Conservation (phyloP, 2,329 filamentous ascomycete species). For the Aspergillus quadrilineatus region DNA sequence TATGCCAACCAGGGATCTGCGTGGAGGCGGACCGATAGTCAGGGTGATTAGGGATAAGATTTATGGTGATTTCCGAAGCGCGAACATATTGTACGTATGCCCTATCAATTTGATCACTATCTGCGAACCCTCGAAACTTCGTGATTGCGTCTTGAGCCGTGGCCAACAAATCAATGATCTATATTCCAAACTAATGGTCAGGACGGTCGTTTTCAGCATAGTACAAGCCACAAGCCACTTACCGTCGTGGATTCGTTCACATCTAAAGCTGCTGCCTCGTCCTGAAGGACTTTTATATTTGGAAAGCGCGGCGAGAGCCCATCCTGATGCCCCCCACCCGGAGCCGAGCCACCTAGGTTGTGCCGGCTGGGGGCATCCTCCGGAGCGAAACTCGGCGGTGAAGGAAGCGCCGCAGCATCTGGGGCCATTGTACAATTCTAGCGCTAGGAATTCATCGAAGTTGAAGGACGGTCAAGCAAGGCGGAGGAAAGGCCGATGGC, state of each 20-base stretch:
- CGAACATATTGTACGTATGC: constrained; percentile 83
- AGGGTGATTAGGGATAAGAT: constrained; percentile 72
- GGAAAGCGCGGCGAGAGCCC: constrained; percentile 33
- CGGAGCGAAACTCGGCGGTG: constrained; percentile 34
- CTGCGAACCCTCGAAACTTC: constrained; percentile 31
- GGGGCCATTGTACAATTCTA: constrained; percentile 36
- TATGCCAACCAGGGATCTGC: constrained; percentile 51
- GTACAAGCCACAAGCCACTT: constrained; percentile 13
- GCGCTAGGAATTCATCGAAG: constrained; percentile 16
- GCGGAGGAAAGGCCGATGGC: constrained; percentile 1
- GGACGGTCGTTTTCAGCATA: background rate
- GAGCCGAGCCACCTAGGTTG: constrained; percentile 31
- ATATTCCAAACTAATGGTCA: constrained; percentile 19
- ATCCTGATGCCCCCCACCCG: constrained; percentile 27
- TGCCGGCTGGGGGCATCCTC: constrained; percentile 29
- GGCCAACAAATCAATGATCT: constrained; percentile 37
- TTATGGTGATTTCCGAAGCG: constrained; percentile 74
- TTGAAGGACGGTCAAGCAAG: constrained; percentile 4
- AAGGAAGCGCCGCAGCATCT: constrained; percentile 40
- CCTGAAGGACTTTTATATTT: constrained; percentile 43
- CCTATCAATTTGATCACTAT: constrained; percentile 56
- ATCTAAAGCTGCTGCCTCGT: constrained; percentile 36
- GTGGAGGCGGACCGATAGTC: constrained; percentile 67
- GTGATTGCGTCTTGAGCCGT: constrained; percentile 39
- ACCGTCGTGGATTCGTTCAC: constrained; percentile 35